These are phyloP conservation scores for Suillus spraguei DNA, from an alignment of 768 basidiomycete species.

Conservation along the genomic window DNA sequence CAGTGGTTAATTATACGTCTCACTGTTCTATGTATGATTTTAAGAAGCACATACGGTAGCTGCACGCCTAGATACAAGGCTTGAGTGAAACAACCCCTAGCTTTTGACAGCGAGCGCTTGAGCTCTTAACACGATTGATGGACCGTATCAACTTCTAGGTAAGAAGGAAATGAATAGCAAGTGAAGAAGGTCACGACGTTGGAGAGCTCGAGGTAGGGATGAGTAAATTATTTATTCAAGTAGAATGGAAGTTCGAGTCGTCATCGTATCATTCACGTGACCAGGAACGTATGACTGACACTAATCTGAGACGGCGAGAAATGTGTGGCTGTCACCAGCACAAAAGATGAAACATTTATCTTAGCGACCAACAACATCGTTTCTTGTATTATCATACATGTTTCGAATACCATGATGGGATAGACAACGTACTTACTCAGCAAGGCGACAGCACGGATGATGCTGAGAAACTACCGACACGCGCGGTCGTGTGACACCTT, in stretches of 20 bases:
- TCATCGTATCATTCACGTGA: constrained; percentile 20
- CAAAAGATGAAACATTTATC: too few species aligned
- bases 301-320: too few species aligned
- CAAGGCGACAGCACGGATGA: too few species aligned
- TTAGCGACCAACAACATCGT: too few species aligned
- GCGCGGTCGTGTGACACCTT: constrained; percentile 9
- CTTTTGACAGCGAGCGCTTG: neutral
- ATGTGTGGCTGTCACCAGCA: too few species aligned
- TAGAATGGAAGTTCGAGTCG: neutral
- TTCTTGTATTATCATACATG: too few species aligned
- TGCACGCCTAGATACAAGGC: neutral
- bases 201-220: neutral
- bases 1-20: neutral
- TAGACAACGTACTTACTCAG: too few species aligned
- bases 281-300: constrained; percentile 18
- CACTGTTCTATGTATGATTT: neutral
- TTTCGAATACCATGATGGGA: too few species aligned
- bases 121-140: neutral
- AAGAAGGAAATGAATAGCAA: neutral
- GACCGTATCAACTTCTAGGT: neutral
- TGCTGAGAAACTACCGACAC: too few species aligned
- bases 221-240: too few species aligned
- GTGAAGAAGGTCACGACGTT: neutral
- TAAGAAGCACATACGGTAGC: neutral
- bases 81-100: neutral